phyloP scores from a whole-genome alignment of 768 basidiomycete genomes.

The Aureoboletus auriporus region DNA sequence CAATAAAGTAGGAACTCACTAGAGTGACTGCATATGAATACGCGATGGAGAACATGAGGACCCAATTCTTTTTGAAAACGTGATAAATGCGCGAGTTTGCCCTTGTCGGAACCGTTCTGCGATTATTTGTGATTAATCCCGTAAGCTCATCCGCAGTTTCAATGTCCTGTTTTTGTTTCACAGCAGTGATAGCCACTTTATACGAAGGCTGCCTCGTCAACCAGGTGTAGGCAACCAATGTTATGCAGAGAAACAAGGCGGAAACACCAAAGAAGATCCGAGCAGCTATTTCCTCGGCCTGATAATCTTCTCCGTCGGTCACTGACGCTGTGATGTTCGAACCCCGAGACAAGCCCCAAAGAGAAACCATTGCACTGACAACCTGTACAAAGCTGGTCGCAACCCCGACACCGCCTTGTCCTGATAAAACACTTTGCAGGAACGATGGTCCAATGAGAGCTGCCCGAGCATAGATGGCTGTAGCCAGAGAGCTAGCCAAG shows the following conservation, averaged over 20 bases:
- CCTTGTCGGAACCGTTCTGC: conserved; percentile 19
- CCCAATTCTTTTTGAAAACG: conserved; percentile 57
- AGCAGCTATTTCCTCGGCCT: conserved; percentile 60
- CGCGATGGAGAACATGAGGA: conserved; percentile 66
- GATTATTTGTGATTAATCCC: conserved; percentile 31
- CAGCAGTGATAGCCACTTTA: conserved; percentile 44
- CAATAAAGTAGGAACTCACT: conserved; percentile 39
- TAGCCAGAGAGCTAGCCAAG: conserved; percentile 70
- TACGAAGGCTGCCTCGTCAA: conserved; percentile 55
- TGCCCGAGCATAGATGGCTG: conserved; percentile 69
- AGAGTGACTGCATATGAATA: conserved; percentile 77
- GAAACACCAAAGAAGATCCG: conserved; percentile 67
- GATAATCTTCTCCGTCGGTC: conserved; percentile 1
- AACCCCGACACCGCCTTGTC: conserved; percentile 80
- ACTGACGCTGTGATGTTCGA: not conserved
- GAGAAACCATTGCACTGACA: conserved; percentile 53
- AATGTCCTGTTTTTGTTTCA: conserved; percentile 35
- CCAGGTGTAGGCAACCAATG: conserved; percentile 50
- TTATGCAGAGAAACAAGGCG: conserved; percentile 57
- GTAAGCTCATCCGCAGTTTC: conserved; percentile 24
- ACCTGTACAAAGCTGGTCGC: conserved; percentile 73
- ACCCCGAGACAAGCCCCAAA: conserved; percentile 38
- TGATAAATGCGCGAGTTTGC: conserved; percentile 43
- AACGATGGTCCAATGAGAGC: conserved; percentile 70
- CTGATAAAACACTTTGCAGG: conserved; percentile 72